phyloP scores from a whole-genome alignment of 2,329 filamentous ascomycete genomes.

The Hypoxylon sp. region DNA sequence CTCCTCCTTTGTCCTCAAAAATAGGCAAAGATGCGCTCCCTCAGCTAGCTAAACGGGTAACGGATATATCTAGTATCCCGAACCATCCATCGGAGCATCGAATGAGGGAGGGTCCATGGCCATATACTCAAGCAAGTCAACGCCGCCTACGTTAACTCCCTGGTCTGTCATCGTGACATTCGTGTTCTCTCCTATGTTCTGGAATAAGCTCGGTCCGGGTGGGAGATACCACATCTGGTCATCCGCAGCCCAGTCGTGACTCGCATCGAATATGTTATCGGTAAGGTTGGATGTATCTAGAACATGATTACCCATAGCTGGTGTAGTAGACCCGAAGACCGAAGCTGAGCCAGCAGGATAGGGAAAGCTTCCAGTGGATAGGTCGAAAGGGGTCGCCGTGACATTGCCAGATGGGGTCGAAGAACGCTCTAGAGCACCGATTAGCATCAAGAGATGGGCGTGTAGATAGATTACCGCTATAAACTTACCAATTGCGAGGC shows the following conservation, averaged over 20 bases:
- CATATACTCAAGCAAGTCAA: conserved; percentile 76
- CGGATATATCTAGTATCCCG: conserved; percentile 39
- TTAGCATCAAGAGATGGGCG: conserved; percentile 26
- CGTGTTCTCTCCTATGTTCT: conserved; percentile 69
- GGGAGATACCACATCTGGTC: conserved; percentile 77
- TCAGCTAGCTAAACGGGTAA: conserved; percentile 13
- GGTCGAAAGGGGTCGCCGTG: conserved; percentile 72
- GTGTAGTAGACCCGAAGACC: conserved; percentile 63
- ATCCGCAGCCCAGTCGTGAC: conserved; percentile 64
- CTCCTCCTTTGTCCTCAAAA: conserved; percentile 2
- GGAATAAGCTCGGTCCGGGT: conserved; percentile 72
- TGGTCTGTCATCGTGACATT: conserved; percentile 75
- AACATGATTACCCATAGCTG: conserved; percentile 52
- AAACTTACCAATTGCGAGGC: conserved; percentile 48
- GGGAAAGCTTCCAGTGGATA: conserved; percentile 66
- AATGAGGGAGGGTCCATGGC: conserved; percentile 62
- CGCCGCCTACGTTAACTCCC: conserved; percentile 73
- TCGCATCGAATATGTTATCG: conserved; percentile 60
- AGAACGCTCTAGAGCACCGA: conserved; percentile 52
- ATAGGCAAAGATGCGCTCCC: conserved; percentile 2
- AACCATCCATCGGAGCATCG: conserved; percentile 41
- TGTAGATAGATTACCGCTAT: not conserved
- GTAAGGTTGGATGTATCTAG: conserved; percentile 50
- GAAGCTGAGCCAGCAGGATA: conserved; percentile 62
- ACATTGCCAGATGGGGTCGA: conserved; percentile 63